Evolutionary conservation across 345 rosid species (phyloP), one percentile per base, ranked within the genome.

Genomic region (Geranium brycei): DNA sequence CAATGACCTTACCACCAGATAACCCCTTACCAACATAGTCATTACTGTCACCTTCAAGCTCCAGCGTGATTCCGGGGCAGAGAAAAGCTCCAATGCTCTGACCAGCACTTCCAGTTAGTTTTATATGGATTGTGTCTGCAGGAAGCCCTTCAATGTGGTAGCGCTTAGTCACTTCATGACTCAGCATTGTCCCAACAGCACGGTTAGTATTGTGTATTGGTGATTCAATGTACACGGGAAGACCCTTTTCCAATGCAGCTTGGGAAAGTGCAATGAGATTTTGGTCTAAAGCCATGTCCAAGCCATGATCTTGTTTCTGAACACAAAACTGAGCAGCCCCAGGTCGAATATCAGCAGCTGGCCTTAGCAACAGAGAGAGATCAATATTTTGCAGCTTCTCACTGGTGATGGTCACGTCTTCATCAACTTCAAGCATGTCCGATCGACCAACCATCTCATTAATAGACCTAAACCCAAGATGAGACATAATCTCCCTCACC

Each of bases 371-470:
- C 53, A 82, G 77, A 31, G 97, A 88, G 59, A 95, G 88, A 60
- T 95, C 97, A 64, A 95, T 88, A 72, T 95, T 95, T 69, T 79
- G 83, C 55, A 95, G 77, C 77, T 95, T 95, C 74, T 91, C 96
- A 59, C 83, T 88, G 76, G 77, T 79, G 80, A 80, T 74, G 14
- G 76, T 69, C 30, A 95, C 97, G 72, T 88, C 99, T 69, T 73
- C 80, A 64, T 95, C 99, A 75, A 95, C 88, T 78, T 88, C 97
- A 74, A 95, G 97, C 96, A 91, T 87, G 69, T 95, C 99, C 8
- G 99, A 83, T n/a, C 95, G 96, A 56, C 99, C 99, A 78, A 95
- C 82, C 99, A 95, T 91, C 75, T 95, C 99, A 16, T 74, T 87
- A 57, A 95, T 3, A 0, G 86, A 87, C 30, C 87, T 80, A 66